A percentile compares a stretch with the other conserved stretches of the same genome.
These are phyloP conservation scores for Asterella californica DNA, from an alignment of 225 moss, liverwort and hornwort genomes.

Conservation along the genomic window DNA sequence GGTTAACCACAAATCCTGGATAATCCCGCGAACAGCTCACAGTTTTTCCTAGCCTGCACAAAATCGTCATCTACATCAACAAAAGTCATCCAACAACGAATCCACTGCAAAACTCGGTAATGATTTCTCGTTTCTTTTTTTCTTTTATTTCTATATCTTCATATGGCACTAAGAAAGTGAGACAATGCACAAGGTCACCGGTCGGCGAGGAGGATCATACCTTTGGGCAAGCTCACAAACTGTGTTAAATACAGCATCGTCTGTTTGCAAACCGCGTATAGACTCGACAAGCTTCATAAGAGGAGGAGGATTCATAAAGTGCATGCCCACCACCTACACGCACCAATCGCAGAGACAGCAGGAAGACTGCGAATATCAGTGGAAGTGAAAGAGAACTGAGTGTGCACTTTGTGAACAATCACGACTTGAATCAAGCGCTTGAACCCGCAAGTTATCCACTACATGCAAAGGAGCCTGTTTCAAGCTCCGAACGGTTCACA, in stretches of 20 bases:
- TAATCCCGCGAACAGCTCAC: constrained; percentile 65
- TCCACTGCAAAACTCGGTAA: no score
- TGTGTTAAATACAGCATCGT: constrained; percentile 57
- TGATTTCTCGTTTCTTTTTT: no score
- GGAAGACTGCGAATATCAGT: neutral
- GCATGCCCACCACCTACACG: constrained; percentile 91
- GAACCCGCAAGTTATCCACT: neutral
- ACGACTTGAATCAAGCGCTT: neutral
- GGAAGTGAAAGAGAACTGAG: neutral
- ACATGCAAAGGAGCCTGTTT: neutral
- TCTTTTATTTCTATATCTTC: no score
- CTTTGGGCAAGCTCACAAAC: constrained; percentile 67
- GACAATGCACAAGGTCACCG: neutral
- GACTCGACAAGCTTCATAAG: constrained; percentile 96
- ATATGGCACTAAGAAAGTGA: neutral
- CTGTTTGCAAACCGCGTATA: constrained; percentile 71
- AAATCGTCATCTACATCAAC: neutral
- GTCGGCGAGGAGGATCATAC: constrained; percentile 30
- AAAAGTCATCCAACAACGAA: no score
- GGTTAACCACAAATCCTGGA: constrained; percentile 90
- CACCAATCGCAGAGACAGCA: neutral
- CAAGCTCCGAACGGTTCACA: neutral
- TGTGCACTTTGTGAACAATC: neutral
- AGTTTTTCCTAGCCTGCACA: constrained; percentile 64
- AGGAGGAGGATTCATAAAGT: constrained; percentile 97